phyloP scores from a whole-genome alignment of 2,329 filamentous ascomycete genomes.

The Fusarium tupiense region DNA sequence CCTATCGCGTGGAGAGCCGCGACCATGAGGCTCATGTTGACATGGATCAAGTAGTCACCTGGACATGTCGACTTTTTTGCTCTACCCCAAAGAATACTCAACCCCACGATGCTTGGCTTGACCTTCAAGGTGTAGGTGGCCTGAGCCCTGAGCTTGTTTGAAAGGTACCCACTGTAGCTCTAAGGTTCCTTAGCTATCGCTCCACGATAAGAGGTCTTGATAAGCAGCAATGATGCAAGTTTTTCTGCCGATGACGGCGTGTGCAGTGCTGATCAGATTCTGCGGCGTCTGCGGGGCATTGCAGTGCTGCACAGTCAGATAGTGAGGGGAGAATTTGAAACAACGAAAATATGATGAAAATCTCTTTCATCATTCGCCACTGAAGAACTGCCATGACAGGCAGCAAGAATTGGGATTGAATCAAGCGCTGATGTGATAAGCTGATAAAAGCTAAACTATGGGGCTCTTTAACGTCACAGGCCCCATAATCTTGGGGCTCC shows the following conservation, averaged over 20 bases:
- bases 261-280: conserved; percentile 2
- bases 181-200: background rate
- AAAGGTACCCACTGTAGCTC: conserved; percentile 15
- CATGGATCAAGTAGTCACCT: conserved; percentile 22
- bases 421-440: conserved; percentile 22
- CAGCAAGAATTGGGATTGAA: conserved; percentile 22
- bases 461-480: conserved; percentile 19
- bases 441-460: conserved; percentile 21
- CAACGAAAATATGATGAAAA: background rate
- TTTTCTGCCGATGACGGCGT: conserved; percentile 10
- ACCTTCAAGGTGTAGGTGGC: conserved; percentile 7
- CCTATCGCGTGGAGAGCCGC: conserved; percentile 21
- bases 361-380: conserved; percentile 28
- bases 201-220: conserved; percentile 7
- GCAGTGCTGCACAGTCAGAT: background rate
- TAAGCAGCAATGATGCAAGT: conserved; percentile 1
- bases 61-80: conserved; percentile 2
- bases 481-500: conserved; percentile 16
- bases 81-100: background rate
- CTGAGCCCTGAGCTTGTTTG: conserved; percentile 14
- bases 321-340: background rate
- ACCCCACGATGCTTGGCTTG: conserved; percentile 22
- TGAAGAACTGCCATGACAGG: conserved; percentile 1
- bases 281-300: background rate
- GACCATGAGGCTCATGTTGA: conserved; percentile 21